Conservation (phyloP, 257 asterid genomes). For the Penstemon davidsonii region DNA sequence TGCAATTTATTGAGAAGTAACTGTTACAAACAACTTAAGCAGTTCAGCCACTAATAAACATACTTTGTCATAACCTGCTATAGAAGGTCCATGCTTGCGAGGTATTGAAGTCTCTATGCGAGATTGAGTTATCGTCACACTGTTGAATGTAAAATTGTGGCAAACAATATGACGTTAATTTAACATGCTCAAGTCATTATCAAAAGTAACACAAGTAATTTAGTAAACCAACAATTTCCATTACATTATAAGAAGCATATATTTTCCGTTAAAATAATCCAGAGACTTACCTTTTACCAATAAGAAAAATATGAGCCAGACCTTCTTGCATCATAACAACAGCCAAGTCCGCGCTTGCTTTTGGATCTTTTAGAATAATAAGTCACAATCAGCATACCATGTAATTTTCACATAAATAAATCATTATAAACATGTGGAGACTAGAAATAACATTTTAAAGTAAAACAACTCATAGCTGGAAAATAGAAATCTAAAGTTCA, state of each 20-base stretch:
- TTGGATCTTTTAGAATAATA: slow-evolving; percentile 59
- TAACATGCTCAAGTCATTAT: too few relatives aligned
- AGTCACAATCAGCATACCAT: slow-evolving; percentile 27
- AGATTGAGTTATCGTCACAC: slow-evolving; percentile 78
- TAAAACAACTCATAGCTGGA: too few relatives aligned
- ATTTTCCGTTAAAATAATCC: slow-evolving; percentile 13
- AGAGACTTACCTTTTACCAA: slow-evolving; percentile 77
- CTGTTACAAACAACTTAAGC: neutral
- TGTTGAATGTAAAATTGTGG: slow-evolving; percentile 33
- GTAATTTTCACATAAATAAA: too few relatives aligned
- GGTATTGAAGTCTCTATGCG: slow-evolving; percentile 95
- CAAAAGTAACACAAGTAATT: neutral
- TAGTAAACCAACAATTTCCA: neutral
- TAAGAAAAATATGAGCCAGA: slow-evolving; percentile 72
- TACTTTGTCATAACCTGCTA: slow-evolving; percentile 96
- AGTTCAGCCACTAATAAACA: slow-evolving; percentile 18
- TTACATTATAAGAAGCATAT: neutral
- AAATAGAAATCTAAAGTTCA: too few relatives aligned
- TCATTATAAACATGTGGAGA: too few relatives aligned
- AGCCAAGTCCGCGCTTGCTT: slow-evolving; percentile 91
- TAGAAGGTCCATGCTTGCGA: slow-evolving; percentile 94
- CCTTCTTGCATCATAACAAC: slow-evolving; percentile 99
- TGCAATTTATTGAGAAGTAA: neutral
- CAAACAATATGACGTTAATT: neutral
- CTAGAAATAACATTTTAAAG: too few relatives aligned